Base-by-base conservation (phyloP, 176 grass and related monocot genomes). In the Eremochloa ophiuroides region DNA sequence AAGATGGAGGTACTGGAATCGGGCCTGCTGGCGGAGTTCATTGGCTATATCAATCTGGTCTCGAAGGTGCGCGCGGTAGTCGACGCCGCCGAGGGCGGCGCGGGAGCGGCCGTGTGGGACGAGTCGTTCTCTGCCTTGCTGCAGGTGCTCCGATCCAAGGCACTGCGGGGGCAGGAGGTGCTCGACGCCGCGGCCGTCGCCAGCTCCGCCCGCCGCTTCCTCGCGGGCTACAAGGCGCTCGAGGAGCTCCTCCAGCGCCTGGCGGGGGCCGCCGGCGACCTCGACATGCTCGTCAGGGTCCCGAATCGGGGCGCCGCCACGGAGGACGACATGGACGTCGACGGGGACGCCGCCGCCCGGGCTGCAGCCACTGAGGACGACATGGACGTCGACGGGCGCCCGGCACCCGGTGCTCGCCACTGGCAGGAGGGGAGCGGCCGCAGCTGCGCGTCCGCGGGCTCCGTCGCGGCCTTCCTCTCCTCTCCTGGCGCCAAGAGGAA, bases 241-340 rank as follows among this genome's bases (percentile, higher is more conserved):
- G 83, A 78, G 83, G 75, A n/a, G n/a, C n/a, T n/a, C n/a, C n/a
- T 85, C 2, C 55, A 85, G 55, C 66, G 83, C 29, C 75, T 85
- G 40, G 23, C 22, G 0, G 65, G 48, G 9, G 83, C 83, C 50
- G 83, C 78, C 64, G 83, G 64, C n/a, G 75, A 85, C 74, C 74
- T 85, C 28, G 15, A 70, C 29, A 59, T 48, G 65, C 78, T 85
- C 53, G 8, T 85, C 65, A 28, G 70, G 74, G 30, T 78, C 1
- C 83, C 78, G 4, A 41, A 20, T 8, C 51, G 78, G 3, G 83
- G 78, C 26, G 3, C 10, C 20, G 73, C 47, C 27, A 4, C 5
- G 3, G 11, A 6, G 48, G 48, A 55, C 2, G 20, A 53, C 5
- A 85, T 85, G 83, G 83, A 85, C 5, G 15, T 79, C 7, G 76